Conservation (phyloP, 2,329 filamentous ascomycete genomes). For the Colletotrichum sp. region DNA sequence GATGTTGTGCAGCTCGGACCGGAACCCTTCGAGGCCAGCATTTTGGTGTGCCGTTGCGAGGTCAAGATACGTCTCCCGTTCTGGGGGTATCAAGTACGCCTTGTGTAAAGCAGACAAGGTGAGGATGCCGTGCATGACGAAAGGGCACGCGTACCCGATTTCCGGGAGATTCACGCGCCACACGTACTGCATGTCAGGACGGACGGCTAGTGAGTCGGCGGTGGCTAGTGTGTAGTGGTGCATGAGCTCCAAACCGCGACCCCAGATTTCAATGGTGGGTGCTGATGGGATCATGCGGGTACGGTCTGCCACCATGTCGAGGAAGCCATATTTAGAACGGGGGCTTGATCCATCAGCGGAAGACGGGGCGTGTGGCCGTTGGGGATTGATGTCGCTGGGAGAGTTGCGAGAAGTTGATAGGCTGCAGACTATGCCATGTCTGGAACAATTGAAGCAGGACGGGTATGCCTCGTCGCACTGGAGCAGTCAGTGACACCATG, state of each 20-base stretch:
- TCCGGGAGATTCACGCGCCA: slow-evolving; percentile 30
- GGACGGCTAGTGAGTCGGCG: slow-evolving; percentile 24
- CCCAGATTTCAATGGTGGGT: slow-evolving; percentile 5
- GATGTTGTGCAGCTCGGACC: slow-evolving; percentile 23
- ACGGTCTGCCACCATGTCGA: not conserved
- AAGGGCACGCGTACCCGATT: slow-evolving; percentile 29
- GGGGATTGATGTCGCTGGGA: not conserved
- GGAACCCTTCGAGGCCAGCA: slow-evolving; percentile 32
- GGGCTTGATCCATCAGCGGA: not conserved
- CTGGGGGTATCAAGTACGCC: slow-evolving; percentile 30
- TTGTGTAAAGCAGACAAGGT: slow-evolving; percentile 34
- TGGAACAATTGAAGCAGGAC: slow-evolving; percentile 33
- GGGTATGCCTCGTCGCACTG: slow-evolving; percentile 31
- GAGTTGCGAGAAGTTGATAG: slow-evolving; percentile 10
- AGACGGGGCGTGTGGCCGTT: not conserved
- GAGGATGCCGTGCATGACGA: slow-evolving; percentile 34
- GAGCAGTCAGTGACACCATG: not conserved
- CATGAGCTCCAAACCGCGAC: slow-evolving; percentile 30
- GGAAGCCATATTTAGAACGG: not conserved
- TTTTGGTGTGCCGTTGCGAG: slow-evolving; percentile 34
- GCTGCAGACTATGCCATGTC: slow-evolving; percentile 32
- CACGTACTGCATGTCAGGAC: slow-evolving; percentile 28
- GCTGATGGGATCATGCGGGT: not conserved
- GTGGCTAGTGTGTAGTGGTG: slow-evolving; percentile 34
- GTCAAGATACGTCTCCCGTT: slow-evolving; percentile 28